Conservation (phyloP, 345 rosid genomes). For the Reutealis trisperma region DNA sequence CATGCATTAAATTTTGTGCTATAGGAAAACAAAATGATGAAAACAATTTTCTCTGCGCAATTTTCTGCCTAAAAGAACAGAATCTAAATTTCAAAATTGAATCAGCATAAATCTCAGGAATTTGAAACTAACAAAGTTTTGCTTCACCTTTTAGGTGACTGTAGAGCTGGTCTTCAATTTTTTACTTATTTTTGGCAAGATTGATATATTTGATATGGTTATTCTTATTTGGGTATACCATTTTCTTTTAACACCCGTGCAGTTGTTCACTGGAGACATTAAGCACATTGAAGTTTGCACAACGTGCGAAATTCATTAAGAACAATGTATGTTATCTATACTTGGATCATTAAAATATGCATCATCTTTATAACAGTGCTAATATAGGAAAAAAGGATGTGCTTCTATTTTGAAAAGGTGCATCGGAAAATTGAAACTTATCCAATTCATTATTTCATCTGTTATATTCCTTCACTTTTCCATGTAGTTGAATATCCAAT, state of each 20-base stretch:
- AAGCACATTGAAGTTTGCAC: constrained; percentile 98
- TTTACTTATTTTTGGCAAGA: background rate
- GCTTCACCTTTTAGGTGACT: too few species aligned
- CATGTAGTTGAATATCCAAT: background rate
- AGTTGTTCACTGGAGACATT: constrained; percentile 93
- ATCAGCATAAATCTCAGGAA: background rate
- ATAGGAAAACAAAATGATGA: background rate
- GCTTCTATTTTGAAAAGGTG: background rate
- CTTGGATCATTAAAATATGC: background rate
- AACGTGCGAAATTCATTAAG: constrained; percentile 95
- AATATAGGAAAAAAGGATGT: background rate
- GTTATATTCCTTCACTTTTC: background rate
- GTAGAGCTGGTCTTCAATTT: background rate
- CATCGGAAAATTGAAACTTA: background rate
- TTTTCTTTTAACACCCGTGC: constrained; percentile 28
- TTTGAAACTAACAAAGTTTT: too few species aligned
- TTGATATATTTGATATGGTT: background rate
- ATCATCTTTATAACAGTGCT: background rate
- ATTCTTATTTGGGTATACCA: background rate
- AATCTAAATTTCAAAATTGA: background rate
- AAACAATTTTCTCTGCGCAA: background rate
- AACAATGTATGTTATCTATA: constrained; percentile 65
- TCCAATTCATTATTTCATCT: background rate
- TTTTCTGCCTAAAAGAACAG: background rate
- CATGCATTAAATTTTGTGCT: background rate